Conservation (phyloP, 306 rosid genomes). For the Vachellia collinsii region DNA sequence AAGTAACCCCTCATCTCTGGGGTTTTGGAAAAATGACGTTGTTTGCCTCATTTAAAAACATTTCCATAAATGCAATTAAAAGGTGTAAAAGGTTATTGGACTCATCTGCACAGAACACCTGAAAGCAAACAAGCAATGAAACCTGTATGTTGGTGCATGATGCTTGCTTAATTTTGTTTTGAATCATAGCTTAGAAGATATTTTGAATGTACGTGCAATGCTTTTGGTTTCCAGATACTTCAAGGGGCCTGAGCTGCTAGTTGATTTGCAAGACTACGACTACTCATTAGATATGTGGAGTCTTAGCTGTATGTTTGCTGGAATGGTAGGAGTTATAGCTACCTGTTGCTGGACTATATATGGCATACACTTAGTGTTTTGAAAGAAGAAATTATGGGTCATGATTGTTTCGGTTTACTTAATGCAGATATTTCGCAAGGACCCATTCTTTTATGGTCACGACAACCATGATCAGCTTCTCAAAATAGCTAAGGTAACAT, state of each 20-base stretch:
- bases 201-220: slow-evolving; percentile 27
- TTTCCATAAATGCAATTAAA: not conserved
- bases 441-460: slow-evolving; percentile 96
- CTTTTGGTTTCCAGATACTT: slow-evolving; percentile 67
- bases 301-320: slow-evolving; percentile 99
- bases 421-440: slow-evolving; percentile 88
- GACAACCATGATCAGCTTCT: slow-evolving; percentile 97
- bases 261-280: slow-evolving; percentile 88
- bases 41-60: slow-evolving; percentile 1
- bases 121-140: slow-evolving; percentile 15
- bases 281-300: slow-evolving; percentile 99
- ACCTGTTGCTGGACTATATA: slow-evolving; percentile 27
- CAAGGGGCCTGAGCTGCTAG: slow-evolving; percentile 91
- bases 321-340: slow-evolving; percentile 76
- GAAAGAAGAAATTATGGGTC: slow-evolving; percentile 20
- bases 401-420: slow-evolving; percentile 37
- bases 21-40: slow-evolving; percentile 10
- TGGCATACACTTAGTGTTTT: slow-evolving; percentile 13
- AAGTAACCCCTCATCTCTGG: slow-evolving; percentile 2
- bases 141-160: not conserved
- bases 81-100: slow-evolving; percentile 37
- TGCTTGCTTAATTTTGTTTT: slow-evolving; percentile 22
- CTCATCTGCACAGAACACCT: slow-evolving; percentile 20
- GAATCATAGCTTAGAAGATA: not conserved
- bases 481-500: slow-evolving; percentile 83